Evolutionary conservation across 805 yeast genomes (phyloP).

Genomic region (Saccharomycopsis lassenensis): DNA sequence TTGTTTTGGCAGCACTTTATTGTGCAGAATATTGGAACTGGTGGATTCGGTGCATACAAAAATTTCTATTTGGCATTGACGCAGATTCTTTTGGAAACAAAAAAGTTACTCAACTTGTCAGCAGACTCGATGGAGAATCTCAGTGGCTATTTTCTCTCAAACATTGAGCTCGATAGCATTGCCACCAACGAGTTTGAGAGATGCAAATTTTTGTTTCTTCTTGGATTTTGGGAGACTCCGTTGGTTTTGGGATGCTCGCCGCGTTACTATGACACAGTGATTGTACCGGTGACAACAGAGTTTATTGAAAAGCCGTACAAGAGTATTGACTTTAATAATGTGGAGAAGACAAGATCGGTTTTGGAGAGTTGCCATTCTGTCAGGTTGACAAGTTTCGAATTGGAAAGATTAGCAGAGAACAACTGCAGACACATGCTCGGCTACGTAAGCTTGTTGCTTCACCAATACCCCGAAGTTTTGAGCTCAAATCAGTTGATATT

Average conservation of each 20-base stretch:
- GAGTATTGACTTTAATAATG: conserved; percentile 10
- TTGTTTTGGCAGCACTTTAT: conserved; percentile 21
- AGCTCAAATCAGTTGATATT: conserved; percentile 13
- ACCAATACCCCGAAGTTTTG: conserved; percentile 15
- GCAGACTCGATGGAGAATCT: conserved; percentile 2
- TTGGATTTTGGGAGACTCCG: conserved; percentile 14
- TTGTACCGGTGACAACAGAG: conserved; percentile 8
- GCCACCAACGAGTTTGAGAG: conserved; percentile 3
- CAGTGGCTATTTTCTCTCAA: conserved; percentile 12
- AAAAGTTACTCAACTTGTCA: not conserved
- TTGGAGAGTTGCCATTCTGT: conserved; percentile 15
- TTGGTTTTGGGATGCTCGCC: conserved; percentile 9
- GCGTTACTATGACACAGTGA: conserved; percentile 8
- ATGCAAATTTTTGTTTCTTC: conserved; percentile 11
- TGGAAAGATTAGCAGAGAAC: conserved; percentile 8
- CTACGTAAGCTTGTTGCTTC: conserved; percentile 9
- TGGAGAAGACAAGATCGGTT: conserved; percentile 7
- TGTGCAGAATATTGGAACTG: conserved; percentile 21
- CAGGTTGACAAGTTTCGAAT: conserved; percentile 9
- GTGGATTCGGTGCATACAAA: conserved; percentile 21
- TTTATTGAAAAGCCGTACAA: conserved; percentile 14
- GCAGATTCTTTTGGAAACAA: conserved; percentile 2
- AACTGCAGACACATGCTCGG: conserved; percentile 6
- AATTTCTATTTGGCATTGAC: conserved; percentile 2
- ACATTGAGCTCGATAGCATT: conserved; percentile 4